Evolutionary conservation across 768 basidiomycete species (phyloP).

Genomic region (Nidularia pulvinata): DNA sequence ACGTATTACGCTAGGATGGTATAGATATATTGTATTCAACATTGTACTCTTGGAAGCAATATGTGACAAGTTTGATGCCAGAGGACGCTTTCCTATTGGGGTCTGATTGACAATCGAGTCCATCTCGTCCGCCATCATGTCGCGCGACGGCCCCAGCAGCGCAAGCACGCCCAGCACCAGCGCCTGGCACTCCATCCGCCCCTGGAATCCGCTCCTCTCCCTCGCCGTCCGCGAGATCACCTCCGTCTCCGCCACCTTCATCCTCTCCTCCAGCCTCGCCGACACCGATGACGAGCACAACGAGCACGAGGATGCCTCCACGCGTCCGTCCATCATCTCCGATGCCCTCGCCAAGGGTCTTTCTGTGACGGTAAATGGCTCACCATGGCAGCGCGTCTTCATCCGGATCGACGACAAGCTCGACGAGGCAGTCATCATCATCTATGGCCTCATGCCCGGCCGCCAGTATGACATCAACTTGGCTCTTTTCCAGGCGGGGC

Average conservation of each 20-base stretch:
- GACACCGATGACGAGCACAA: slow-evolving; percentile 32
- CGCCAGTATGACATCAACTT: slow-evolving; percentile 91
- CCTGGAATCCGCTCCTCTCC: slow-evolving; percentile 73
- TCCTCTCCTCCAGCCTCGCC: slow-evolving; percentile 56
- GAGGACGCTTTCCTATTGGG: too few relatives aligned
- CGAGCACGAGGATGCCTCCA: slow-evolving; percentile 1
- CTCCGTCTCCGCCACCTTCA: slow-evolving; percentile 83
- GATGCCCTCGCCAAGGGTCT: slow-evolving; percentile 74
- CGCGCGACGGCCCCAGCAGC: slow-evolving; percentile 15
- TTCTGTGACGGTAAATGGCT: slow-evolving; percentile 78
- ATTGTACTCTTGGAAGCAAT: too few relatives aligned
- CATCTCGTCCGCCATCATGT: slow-evolving; percentile 14
- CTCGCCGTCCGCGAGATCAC: slow-evolving; percentile 80
- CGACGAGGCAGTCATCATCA: slow-evolving; percentile 89
- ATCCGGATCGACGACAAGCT: slow-evolving; percentile 77
- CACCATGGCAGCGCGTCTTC: slow-evolving; percentile 78
- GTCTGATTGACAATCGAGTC: too few relatives aligned
- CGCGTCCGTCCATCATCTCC: slow-evolving; percentile 43
- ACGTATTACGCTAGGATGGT: too few relatives aligned
- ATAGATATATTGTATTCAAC: too few relatives aligned
- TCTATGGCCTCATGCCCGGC: slow-evolving; percentile 88
- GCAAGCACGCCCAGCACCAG: slow-evolving; percentile 14
- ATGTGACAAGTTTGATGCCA: too few relatives aligned
- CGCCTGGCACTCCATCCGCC: slow-evolving; percentile 73
- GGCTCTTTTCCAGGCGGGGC: slow-evolving; percentile 63